Conservation (phyloP, 2,329 filamentous ascomycete species). For the Colletotrichum incanum region DNA sequence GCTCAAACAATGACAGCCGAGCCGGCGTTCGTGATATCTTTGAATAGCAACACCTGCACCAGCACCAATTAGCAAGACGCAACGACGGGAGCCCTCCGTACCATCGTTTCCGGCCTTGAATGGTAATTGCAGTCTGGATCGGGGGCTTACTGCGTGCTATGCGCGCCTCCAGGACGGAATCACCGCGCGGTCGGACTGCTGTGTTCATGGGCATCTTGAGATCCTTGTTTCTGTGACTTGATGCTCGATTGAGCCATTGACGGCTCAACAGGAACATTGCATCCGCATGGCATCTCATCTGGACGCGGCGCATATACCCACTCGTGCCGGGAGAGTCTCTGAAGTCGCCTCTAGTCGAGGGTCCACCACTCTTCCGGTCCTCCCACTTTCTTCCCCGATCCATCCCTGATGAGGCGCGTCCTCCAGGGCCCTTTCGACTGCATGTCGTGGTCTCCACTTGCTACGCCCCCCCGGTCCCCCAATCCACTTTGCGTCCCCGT, state of each 20-base stretch:
- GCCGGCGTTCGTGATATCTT: neutral
- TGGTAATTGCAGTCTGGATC: neutral
- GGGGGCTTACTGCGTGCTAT: neutral
- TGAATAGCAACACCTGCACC: neutral
- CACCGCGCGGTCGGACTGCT: constrained; percentile 1
- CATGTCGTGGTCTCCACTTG: neutral
- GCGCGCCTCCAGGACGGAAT: neutral
- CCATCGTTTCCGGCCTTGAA: neutral
- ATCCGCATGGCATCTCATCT: constrained; percentile 4
- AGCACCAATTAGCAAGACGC: neutral
- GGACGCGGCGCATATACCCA: constrained; percentile 6
- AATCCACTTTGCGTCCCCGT: constrained; percentile 11
- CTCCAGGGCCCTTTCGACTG: constrained; percentile 13
- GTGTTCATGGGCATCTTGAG: neutral
- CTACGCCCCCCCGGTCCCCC: constrained; percentile 8
- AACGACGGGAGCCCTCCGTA: neutral
- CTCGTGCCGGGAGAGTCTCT: constrained; percentile 33
- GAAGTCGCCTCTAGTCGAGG: constrained; percentile 17
- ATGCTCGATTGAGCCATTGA: constrained; percentile 10
- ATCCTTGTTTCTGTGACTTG: constrained; percentile 1
- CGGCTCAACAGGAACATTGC: constrained; percentile 15
- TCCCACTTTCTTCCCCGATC: constrained; percentile 25
- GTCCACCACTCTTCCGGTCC: constrained; percentile 22
- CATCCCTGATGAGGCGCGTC: constrained; percentile 29
- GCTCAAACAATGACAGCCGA: neutral